These are phyloP conservation scores for Favolaschia claudopus DNA, from an alignment of 768 basidiomycete species.

Conservation along the genomic window DNA sequence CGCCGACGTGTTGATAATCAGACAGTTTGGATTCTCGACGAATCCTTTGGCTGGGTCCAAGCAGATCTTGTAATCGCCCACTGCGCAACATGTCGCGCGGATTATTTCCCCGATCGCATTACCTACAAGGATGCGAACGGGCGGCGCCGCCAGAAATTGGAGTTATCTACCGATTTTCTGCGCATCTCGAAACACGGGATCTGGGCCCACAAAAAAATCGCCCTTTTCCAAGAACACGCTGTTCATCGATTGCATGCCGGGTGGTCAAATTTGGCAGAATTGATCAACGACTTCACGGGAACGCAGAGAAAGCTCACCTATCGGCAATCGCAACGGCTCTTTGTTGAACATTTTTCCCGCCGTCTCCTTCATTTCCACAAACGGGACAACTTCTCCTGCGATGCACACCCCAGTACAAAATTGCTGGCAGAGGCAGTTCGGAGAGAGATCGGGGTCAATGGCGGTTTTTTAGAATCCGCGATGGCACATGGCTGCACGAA, in stretches of 20 bases:
- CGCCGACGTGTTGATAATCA: background rate
- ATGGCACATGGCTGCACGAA: constrained; percentile 2
- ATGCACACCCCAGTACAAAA: too few relatives aligned
- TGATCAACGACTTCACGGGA: too few relatives aligned
- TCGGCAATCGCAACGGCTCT: too few relatives aligned
- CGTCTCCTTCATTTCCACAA: too few relatives aligned
- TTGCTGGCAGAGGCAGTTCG: background rate
- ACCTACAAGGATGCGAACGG: background rate
- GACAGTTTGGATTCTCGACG: background rate
- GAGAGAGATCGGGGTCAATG: background rate
- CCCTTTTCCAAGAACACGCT: background rate
- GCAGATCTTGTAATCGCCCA: background rate
- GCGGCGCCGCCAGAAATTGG: background rate
- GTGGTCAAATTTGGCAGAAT: constrained; percentile 6
- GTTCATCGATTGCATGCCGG: background rate
- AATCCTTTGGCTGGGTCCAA: background rate
- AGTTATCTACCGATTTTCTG: background rate
- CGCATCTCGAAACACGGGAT: background rate
- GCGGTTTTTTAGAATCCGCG: background rate
- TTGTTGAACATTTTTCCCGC: too few relatives aligned
- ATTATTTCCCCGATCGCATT: background rate
- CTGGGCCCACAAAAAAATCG: background rate
- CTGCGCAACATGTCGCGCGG: background rate
- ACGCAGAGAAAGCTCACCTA: too few relatives aligned
- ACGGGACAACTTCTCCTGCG: too few relatives aligned